These are phyloP conservation scores for Fusarium metavorans DNA, from an alignment of 2,329 filamentous ascomycete species.

Conservation along the genomic window DNA sequence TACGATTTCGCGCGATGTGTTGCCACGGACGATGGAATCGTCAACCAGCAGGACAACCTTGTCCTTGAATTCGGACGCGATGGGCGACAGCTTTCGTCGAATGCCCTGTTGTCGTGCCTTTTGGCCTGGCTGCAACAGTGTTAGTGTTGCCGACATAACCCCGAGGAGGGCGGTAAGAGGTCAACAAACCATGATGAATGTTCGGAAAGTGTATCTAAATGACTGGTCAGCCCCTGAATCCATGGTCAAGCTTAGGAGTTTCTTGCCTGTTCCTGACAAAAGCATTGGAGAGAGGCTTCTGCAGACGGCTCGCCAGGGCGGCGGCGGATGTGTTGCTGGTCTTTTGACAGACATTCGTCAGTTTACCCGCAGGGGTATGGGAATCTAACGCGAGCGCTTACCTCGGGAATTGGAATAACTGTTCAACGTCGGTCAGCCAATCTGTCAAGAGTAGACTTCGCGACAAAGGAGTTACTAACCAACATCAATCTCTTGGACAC, in stretches of 20 bases:
- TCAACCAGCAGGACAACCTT: slow-evolving; percentile 87
- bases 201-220: slow-evolving; percentile 74
- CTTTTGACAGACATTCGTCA: slow-evolving; percentile 50
- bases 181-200: slow-evolving; percentile 65
- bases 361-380: not conserved
- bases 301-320: slow-evolving; percentile 75
- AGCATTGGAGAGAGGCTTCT: slow-evolving; percentile 81
- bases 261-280: slow-evolving; percentile 90
- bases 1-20: slow-evolving; percentile 74
- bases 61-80: slow-evolving; percentile 84
- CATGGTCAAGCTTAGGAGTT: not conserved
- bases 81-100: slow-evolving; percentile 87
- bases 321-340: slow-evolving; percentile 86
- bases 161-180: not conserved
- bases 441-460: not conserved
- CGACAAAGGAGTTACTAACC: slow-evolving; percentile 40
- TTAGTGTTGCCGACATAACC: not conserved
- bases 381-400: slow-evolving; percentile 14
- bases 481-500: slow-evolving; percentile 81
- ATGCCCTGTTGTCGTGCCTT: slow-evolving; percentile 85
- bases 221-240: not conserved
- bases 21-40: slow-evolving; percentile 86
- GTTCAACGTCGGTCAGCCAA: slow-evolving; percentile 35
- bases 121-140: slow-evolving; percentile 57
- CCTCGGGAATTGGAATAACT: slow-evolving; percentile 78